These are phyloP conservation scores for Cyclaneusma minus DNA, from an alignment of 2,329 filamentous ascomycete genomes.

Conservation along the genomic window DNA sequence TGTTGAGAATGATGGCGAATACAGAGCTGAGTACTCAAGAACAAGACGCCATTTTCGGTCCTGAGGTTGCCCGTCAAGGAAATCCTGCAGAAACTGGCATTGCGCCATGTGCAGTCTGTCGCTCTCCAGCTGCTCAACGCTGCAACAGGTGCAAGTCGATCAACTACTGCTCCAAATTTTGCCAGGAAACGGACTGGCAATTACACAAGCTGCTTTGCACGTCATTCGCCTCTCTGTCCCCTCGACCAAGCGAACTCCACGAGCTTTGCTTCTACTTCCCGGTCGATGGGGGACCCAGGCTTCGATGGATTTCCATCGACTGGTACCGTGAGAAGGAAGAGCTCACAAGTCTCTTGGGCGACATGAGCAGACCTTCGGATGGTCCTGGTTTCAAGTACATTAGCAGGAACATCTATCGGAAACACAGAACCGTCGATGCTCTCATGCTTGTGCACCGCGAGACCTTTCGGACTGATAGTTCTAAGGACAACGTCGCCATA, in stretches of 20 bases:
- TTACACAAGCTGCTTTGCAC: conserved; percentile 13
- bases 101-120: no score
- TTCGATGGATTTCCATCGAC: background rate
- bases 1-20: no score
- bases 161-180: conserved; percentile 11
- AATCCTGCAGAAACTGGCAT: no score
- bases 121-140: no score
- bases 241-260: conserved; percentile 1
- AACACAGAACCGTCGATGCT: no score
- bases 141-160: conserved; percentile 7
- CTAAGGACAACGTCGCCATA: no score
- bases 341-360: background rate
- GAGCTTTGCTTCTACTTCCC: conserved; percentile 2
- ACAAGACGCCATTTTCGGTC: no score
- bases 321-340: background rate
- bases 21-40: no score
- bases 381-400: background rate
- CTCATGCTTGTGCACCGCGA: background rate
- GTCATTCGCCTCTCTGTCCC: conserved; percentile 3
- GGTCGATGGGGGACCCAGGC: background rate
- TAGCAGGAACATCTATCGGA: background rate
- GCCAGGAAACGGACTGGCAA: conserved; percentile 12
- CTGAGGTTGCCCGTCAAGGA: no score
- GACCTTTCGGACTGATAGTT: background rate
- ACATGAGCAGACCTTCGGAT: background rate